Percentiles rank a stretch among this genome's conserved stretches.
phyloP scores from a whole-genome alignment of 2,329 filamentous ascomycete genomes.

The Cyphellophora europaea region DNA sequence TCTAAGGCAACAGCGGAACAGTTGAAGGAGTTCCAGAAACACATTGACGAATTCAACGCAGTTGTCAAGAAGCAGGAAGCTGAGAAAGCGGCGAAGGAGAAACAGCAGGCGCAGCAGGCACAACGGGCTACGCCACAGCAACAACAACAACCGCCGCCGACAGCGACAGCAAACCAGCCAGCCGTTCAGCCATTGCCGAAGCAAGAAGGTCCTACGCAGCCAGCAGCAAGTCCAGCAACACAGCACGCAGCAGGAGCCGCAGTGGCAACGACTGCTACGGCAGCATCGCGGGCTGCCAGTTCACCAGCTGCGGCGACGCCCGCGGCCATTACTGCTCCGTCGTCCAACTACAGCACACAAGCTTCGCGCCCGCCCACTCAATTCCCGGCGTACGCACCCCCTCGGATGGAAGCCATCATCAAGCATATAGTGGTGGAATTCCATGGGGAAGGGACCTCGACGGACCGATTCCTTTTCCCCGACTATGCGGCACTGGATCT shows the following conservation, averaged over 20 bases:
- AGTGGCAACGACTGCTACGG: slow-evolving; percentile 17
- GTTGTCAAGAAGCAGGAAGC: slow-evolving; percentile 35
- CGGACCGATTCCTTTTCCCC: slow-evolving; percentile 40
- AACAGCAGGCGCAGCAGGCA: slow-evolving; percentile 9
- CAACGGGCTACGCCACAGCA: background rate
- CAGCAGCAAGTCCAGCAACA: background rate
- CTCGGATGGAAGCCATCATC: slow-evolving; percentile 29
- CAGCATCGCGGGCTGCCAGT: slow-evolving; percentile 18
- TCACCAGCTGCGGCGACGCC: slow-evolving; percentile 17
- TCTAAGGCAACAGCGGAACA: slow-evolving; percentile 40
- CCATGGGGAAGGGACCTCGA: slow-evolving; percentile 28
- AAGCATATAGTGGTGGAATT: slow-evolving; percentile 41
- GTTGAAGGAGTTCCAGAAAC: slow-evolving; percentile 38
- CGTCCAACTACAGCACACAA: background rate
- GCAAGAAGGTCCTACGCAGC: too few relatives aligned
- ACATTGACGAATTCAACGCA: slow-evolving; percentile 42
- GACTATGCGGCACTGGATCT: slow-evolving; percentile 38
- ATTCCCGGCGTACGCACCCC: slow-evolving; percentile 21
- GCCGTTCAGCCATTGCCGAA: background rate
- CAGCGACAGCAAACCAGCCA: slow-evolving; percentile 2
- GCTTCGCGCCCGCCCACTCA: slow-evolving; percentile 18
- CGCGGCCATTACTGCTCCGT: background rate
- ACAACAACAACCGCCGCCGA: slow-evolving; percentile 4
- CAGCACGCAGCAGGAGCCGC: slow-evolving; percentile 7
- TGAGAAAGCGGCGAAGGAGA: slow-evolving; percentile 10